Base-by-base conservation (phyloP, 352 stramenopile genomes). In the Globisporangium cylindrosporum region DNA sequence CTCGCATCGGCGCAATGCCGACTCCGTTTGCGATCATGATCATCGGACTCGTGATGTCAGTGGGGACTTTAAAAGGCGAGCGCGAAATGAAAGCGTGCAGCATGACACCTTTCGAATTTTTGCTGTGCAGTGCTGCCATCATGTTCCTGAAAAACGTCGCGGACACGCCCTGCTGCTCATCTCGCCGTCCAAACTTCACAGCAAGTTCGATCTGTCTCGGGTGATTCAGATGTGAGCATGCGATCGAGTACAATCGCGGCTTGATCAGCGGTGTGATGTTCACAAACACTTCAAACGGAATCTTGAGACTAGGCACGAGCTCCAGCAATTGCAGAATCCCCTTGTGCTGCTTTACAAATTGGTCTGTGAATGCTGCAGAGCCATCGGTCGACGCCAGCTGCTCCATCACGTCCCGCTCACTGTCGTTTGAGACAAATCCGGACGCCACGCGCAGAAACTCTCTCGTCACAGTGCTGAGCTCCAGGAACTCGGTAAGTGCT, bases 241-340 rank as follows among this genome's bases (percentile, higher is more conserved):
- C 88, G 65, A 99, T 98, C 1, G 95, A 98, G 74, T 98, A 99
- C 59, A 95, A 90, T 1, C 96, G 82, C 9, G 96, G 93, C 65
- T 97, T 88, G 32, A 98, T 81, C 25, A 85, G 72, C 15, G 92
- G 91, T 36, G 86, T 81, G 27, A 98, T 68, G 62, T 94, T 84
- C 55, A 86, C 76, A 20, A 99, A 82, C 25, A 98, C 92, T 51
- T 76, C 70, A n/a, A 84, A 76, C 0, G 77, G 73, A 14, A 85
- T 80, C 20, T 59, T 53, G 1, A 90, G 69, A 49, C 73, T 85
- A 32, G 82, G 82, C 10, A 77, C 79, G 12, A 86, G 67, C 18
- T 86, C 74, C 0, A 98, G 67, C 49, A 98, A 67, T 54, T 97
- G 88, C 1, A 84, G 66, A 9, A 98, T 70, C 1, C 88, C 89